Evolutionary conservation across 2,329 filamentous ascomycete genomes (phyloP).

Genomic region (Sclerotinia trifoliorum): DNA sequence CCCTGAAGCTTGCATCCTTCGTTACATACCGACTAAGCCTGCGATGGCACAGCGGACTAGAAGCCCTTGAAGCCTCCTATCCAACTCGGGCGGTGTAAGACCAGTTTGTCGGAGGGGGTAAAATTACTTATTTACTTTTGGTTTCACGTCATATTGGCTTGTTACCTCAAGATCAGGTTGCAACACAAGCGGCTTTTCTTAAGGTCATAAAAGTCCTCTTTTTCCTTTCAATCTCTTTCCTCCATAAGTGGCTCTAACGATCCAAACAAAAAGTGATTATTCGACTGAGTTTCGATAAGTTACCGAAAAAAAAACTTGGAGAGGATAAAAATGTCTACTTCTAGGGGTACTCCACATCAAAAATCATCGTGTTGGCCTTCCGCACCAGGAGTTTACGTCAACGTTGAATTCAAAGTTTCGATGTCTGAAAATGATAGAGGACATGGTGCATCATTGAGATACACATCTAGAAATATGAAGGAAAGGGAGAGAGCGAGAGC

Average conservation of each 20-base stretch:
- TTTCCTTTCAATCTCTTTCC: background rate
- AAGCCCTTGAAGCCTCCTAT: constrained; percentile 17
- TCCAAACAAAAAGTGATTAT: background rate
- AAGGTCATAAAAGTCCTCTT: constrained; percentile 12
- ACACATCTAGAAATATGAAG: constrained; percentile 35
- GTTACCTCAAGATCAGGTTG: background rate
- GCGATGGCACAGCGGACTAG: constrained; percentile 17
- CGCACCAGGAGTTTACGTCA: constrained; percentile 34
- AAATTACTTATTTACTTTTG: constrained; percentile 4
- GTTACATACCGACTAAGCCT: constrained; percentile 14
- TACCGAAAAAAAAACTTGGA: background rate
- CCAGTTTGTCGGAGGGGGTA: constrained; percentile 12
- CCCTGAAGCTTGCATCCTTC: constrained; percentile 21
- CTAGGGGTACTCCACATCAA: constrained; percentile 8
- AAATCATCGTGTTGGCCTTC: constrained; percentile 6
- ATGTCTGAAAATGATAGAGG: constrained; percentile 30
- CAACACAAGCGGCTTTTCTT: constrained; percentile 1
- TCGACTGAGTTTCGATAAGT: background rate
- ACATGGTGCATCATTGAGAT: constrained; percentile 33
- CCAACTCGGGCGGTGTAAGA: constrained; percentile 20
- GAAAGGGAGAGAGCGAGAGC: constrained; percentile 31
- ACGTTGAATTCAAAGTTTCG: constrained; percentile 37
- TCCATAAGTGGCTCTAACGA: background rate
- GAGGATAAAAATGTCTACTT: constrained; percentile 9
- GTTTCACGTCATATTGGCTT: constrained; percentile 16